Base-by-base conservation (phyloP, 1,139 yeast genomes). In the Debaryomyces coudertii region DNA sequence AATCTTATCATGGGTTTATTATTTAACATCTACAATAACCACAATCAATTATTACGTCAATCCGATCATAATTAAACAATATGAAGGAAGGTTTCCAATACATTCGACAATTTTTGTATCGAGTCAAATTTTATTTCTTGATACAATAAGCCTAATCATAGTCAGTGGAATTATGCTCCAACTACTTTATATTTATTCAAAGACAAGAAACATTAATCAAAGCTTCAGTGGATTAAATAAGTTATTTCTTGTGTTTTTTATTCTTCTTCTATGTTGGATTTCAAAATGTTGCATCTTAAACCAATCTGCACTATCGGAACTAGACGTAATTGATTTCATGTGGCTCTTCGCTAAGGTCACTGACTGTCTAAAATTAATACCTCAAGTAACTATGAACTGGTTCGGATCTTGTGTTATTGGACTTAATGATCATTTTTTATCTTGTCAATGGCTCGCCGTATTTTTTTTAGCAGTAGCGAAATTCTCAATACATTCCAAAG, bases 341-440 rank as follows among this genome's bases (percentile, higher is more conserved):
- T 70, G 74, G 74, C 40, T 64, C 2, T 34, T 57, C 0, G 50
- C 57, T n/a, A 59, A 59, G 35, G 28, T 55, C 12, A 27, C 55
- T 0, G 51, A 47, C 14, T 23, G 53, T 7, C 24, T 60, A 7
- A 53, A 55, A 38, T 49, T 56, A 7, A 15, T 58, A 2, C 76
- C 77, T 1, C 74, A 71, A 42, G 41, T 65, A 5, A 48, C 57
- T 33, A 56, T 67, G 55, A 67, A 67, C 43, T 65, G 63, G 64
- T 56, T 61, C 23, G 56, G 53, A 20, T 48, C 49, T 34, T 49
- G 51, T 18, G 55, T 53, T 14, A 42, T 48, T 16, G 68, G 69
- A 0, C 41, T 41, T 3, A 34, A 38, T 50, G 16, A 54, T 47
- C 35, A 49, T 30, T 60, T 56, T 50, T 22, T 53, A n/a, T 11